These are phyloP conservation scores for Coleophoma crateriformis DNA, from an alignment of 2,329 filamentous ascomycete species.

Conservation along the genomic window DNA sequence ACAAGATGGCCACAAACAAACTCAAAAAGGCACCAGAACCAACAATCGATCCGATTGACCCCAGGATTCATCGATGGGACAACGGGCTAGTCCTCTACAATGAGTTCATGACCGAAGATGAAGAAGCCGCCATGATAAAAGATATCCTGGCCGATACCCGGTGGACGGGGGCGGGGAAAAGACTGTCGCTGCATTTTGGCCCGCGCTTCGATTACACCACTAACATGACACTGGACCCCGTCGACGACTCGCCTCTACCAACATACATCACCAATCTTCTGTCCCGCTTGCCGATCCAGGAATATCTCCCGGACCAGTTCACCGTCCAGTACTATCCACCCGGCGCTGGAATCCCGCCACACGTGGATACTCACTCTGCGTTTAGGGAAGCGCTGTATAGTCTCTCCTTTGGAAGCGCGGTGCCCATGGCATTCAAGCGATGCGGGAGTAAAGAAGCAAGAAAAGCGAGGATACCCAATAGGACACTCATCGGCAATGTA, in stretches of 20 bases:
- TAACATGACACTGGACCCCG: neutral
- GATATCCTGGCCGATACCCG: neutral
- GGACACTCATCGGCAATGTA: neutral
- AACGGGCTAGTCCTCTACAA: slow-evolving; percentile 3
- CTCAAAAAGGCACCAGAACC: neutral
- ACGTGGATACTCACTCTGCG: slow-evolving; percentile 51
- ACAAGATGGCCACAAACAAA: neutral
- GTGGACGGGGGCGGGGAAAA: neutral
- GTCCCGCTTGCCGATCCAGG: neutral
- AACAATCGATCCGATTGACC: neutral
- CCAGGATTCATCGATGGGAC: slow-evolving; percentile 2
- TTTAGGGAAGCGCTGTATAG: slow-evolving; percentile 31
- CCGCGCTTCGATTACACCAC: slow-evolving; percentile 1
- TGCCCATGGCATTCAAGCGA: slow-evolving; percentile 24
- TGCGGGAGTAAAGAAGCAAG: slow-evolving; percentile 1
- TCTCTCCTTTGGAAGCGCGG: slow-evolving; percentile 25
- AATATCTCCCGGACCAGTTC: slow-evolving; percentile 43
- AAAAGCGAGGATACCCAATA: neutral
- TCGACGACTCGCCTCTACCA: neutral
- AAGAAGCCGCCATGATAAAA: slow-evolving; percentile 1
- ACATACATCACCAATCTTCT: neutral
- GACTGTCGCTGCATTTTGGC: neutral
- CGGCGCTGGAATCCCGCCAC: slow-evolving; percentile 53
- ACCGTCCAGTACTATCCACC: slow-evolving; percentile 56
- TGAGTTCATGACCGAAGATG: neutral